Percentiles rank a stretch among this genome's conserved stretches.
These are phyloP conservation scores for Selenicereus undatus DNA, from an alignment of 148 eudicot genomes.

Conservation along the genomic window DNA sequence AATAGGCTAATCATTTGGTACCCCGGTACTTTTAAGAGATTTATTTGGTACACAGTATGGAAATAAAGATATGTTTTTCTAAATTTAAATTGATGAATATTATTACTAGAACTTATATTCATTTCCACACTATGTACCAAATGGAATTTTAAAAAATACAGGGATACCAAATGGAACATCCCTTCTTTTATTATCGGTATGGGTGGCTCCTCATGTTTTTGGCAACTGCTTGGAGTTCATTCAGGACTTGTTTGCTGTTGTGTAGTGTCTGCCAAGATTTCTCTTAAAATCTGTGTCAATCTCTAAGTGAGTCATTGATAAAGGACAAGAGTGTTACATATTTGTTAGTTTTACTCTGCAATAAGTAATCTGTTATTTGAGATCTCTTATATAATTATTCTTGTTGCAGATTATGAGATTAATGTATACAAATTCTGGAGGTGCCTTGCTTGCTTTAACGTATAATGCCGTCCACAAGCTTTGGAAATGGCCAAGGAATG, in stretches of 20 bases:
- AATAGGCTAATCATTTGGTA: too few relatives aligned
- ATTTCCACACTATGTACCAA: too few relatives aligned
- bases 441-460: slow-evolving; percentile 65
- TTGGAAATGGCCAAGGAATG: slow-evolving; percentile 86
- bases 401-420: slow-evolving; percentile 58
- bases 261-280: not conserved
- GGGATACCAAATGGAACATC: too few relatives aligned
- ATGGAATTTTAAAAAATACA: too few relatives aligned
- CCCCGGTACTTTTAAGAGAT: too few relatives aligned
- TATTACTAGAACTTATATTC: too few relatives aligned
- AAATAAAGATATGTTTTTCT: too few relatives aligned
- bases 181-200: not conserved
- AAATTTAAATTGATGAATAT: too few relatives aligned
- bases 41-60: too few relatives aligned
- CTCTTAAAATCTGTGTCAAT: not conserved
- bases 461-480: slow-evolving; percentile 80
- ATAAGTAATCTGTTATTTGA: not conserved
- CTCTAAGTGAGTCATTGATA: not conserved
- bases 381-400: not conserved
- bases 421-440: slow-evolving; percentile 79
- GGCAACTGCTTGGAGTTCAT: not conserved
- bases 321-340: not conserved
- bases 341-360: not conserved
- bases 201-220: not conserved
- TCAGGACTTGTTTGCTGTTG: not conserved